Percentiles rank a stretch among this genome's conserved stretches.
These are phyloP conservation scores for Zasmidium angulare DNA, from an alignment of 2,329 filamentous ascomycete species.

Conservation along the genomic window DNA sequence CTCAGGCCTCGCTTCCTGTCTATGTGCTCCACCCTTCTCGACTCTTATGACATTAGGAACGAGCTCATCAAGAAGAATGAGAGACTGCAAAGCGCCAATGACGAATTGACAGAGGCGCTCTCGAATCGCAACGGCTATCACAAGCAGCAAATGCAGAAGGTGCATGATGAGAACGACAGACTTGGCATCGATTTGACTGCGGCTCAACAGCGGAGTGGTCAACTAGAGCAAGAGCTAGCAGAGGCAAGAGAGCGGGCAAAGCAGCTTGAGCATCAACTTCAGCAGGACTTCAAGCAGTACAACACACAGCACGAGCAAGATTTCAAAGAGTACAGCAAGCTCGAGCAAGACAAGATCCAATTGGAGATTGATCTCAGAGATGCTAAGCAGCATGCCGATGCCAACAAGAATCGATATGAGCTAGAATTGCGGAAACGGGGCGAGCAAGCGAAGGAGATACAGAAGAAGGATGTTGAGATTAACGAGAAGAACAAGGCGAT, in stretches of 20 bases:
- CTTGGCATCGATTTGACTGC: no score
- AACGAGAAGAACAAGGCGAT: not conserved
- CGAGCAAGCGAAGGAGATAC: not conserved
- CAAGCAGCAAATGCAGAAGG: no score
- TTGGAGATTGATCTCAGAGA: no score
- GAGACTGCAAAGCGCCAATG: not conserved
- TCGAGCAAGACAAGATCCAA: not conserved
- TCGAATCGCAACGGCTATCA: not conserved
- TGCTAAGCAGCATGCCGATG: not conserved
- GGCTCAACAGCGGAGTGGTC: no score
- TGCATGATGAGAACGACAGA: no score
- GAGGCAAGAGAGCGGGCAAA: no score
- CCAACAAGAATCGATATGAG: not conserved
- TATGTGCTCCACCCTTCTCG: not conserved
- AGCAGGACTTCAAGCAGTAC: no score
- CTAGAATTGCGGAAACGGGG: not conserved
- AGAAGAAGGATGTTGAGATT: not conserved
- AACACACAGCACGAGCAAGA: not conserved
- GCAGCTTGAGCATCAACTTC: not conserved
- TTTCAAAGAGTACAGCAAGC: not conserved
- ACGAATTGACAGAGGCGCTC: not conserved
- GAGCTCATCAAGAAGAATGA: not conserved
- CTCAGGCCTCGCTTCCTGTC: not conserved
- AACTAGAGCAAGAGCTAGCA: no score
- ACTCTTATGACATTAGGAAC: not conserved